Evolutionary conservation across 1,284 basidiomycete species (phyloP).

Genomic region (Peniophora sp.): DNA sequence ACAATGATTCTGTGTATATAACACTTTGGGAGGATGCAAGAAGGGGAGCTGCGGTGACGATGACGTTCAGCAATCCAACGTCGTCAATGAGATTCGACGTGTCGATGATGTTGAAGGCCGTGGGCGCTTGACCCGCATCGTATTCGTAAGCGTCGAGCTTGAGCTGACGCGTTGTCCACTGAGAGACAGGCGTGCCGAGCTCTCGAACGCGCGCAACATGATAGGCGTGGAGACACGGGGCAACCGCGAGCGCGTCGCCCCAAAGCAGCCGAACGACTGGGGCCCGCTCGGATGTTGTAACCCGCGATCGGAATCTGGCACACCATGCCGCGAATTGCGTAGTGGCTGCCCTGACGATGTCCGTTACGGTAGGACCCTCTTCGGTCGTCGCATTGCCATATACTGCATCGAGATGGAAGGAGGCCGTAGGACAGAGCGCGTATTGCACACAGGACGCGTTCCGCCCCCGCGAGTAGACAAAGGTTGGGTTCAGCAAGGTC

Average conservation of each 20-base stretch:
- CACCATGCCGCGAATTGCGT: constrained; percentile 30
- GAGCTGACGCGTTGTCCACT: constrained; percentile 28
- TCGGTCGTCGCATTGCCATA: constrained; percentile 18
- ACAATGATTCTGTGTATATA: constrained; percentile 35
- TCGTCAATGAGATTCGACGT: constrained; percentile 45
- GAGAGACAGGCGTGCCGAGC: constrained; percentile 18
- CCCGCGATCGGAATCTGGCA: constrained; percentile 9
- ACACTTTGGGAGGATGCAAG: constrained; percentile 22
- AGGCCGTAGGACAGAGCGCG: constrained; percentile 32
- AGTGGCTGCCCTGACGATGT: constrained; percentile 21
- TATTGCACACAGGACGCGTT: constrained; percentile 38
- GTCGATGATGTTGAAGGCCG: constrained; percentile 43
- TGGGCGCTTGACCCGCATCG: constrained; percentile 22
- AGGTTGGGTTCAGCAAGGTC: constrained; percentile 37
- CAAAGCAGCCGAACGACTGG: constrained; percentile 26
- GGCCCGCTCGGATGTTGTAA: no score
- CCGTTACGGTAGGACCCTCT: constrained; percentile 9
- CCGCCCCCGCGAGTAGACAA: constrained; percentile 33
- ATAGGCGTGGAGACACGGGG: constrained; percentile 20
- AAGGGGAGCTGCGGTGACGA: constrained; percentile 29
- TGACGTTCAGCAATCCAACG: constrained; percentile 41
- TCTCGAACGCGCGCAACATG: constrained; percentile 6
- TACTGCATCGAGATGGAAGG: constrained; percentile 38
- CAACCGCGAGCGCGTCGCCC: constrained; percentile 27
- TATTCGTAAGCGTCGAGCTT: constrained; percentile 28